These are phyloP conservation scores for Erythrobasidium hasegawianum DNA, from an alignment of 1,284 basidiomycete genomes.

Conservation along the genomic window DNA sequence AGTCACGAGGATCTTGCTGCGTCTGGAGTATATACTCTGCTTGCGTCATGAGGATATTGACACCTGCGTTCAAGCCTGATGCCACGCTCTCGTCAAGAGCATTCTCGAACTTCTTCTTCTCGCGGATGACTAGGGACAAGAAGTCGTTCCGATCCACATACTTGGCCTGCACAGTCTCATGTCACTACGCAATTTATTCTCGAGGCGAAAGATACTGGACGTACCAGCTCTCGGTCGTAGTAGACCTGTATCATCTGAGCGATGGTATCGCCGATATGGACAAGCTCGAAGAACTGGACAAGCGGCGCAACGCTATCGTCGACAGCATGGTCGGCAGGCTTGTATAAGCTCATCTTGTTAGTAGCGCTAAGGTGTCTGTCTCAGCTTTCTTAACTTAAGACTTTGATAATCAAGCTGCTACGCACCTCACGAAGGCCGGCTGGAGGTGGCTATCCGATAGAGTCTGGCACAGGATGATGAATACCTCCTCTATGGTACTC, in stretches of 20 bases:
- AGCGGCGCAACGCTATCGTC: slow-evolving; percentile 82
- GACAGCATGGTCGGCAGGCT: slow-evolving; percentile 74
- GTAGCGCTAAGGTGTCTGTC: slow-evolving; percentile 60
- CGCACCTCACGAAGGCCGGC: slow-evolving; percentile 77
- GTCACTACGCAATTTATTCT: no score
- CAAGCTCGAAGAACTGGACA: slow-evolving; percentile 94
- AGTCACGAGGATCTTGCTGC: slow-evolving; percentile 78
- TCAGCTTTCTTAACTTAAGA: no score
- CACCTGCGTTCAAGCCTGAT: slow-evolving; percentile 85
- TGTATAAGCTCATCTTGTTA: slow-evolving; percentile 78
- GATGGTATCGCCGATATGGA: slow-evolving; percentile 95
- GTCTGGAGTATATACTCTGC: slow-evolving; percentile 88
- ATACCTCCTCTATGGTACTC: slow-evolving; percentile 74
- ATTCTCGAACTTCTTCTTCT: slow-evolving; percentile 94
- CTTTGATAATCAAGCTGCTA: slow-evolving; percentile 26
- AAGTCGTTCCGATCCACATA: slow-evolving; percentile 92
- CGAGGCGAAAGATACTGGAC: slow-evolving; percentile 43
- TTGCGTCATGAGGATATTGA: slow-evolving; percentile 94
- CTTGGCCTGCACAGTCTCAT: slow-evolving; percentile 63
- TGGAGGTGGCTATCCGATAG: slow-evolving; percentile 74
- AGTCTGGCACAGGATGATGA: slow-evolving; percentile 74
- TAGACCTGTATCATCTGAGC: slow-evolving; percentile 97
- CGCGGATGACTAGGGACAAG: slow-evolving; percentile 83
- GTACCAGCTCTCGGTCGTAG: slow-evolving; percentile 88
- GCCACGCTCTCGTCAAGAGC: slow-evolving; percentile 89